phyloP scores from a whole-genome alignment of 2,329 filamentous ascomycete species.

The Ophiosphaerella narmari region DNA sequence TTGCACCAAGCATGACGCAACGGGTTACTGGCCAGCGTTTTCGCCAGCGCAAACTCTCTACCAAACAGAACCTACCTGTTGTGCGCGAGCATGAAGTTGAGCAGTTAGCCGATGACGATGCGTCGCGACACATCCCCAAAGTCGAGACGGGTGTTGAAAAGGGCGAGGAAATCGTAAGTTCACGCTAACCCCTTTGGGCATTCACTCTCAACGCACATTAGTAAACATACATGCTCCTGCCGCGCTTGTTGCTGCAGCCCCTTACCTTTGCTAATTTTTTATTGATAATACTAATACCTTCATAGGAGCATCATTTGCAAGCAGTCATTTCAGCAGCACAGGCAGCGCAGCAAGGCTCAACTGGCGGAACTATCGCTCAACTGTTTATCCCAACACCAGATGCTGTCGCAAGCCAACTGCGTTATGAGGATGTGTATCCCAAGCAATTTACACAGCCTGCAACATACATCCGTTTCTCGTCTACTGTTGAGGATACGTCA shows the following conservation, averaged over 20 bases:
- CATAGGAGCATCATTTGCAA: constrained; percentile 92
- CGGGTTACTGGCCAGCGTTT: constrained; percentile 61
- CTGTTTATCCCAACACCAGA: constrained; percentile 72
- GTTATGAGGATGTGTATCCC: constrained; percentile 89
- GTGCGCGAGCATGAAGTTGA: constrained; percentile 92
- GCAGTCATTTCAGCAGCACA: constrained; percentile 72
- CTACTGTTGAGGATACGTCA: constrained; percentile 94
- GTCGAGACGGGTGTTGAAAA: constrained; percentile 97
- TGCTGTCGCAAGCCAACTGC: constrained; percentile 65
- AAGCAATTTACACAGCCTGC: constrained; percentile 79
- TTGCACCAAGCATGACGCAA: constrained; percentile 38
- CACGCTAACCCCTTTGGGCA: constrained; percentile 38
- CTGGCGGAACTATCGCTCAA: constrained; percentile 63
- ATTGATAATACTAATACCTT: constrained; percentile 21
- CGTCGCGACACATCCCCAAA: constrained; percentile 78
- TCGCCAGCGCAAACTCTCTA: constrained; percentile 87
- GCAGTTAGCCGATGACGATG: constrained; percentile 79
- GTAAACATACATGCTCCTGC: neutral
- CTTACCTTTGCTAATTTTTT: constrained; percentile 15
- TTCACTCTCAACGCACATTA: constrained; percentile 14
- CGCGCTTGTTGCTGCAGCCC: neutral
- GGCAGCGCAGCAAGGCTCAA: constrained; percentile 56
- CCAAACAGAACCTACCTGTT: constrained; percentile 85
- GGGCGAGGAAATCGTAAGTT: constrained; percentile 92
- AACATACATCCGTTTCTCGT: constrained; percentile 96